Conservation (phyloP, 1,284 basidiomycete genomes). For the Thelephora terrestris region DNA sequence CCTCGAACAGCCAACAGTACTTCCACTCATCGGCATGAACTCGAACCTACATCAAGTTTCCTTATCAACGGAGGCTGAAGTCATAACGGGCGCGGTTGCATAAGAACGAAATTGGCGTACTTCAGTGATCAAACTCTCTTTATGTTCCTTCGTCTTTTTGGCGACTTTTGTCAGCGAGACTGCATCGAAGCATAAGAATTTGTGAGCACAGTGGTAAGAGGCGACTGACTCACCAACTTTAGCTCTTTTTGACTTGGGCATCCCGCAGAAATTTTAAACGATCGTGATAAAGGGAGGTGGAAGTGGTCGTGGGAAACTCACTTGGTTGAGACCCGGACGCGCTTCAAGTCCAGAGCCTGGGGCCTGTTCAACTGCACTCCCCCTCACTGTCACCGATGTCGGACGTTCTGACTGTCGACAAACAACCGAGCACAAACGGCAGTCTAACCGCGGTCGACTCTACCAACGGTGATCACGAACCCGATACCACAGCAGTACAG, state of each 20-base stretch:
- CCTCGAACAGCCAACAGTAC: slow-evolving; percentile 92
- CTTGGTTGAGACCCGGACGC: too few relatives aligned
- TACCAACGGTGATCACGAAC: too few relatives aligned
- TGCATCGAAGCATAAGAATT: slow-evolving; percentile 19
- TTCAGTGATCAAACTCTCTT: slow-evolving; percentile 75
- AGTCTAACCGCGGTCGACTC: too few relatives aligned
- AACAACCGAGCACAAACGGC: too few relatives aligned
- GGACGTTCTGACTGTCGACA: too few relatives aligned
- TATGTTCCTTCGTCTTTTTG: slow-evolving; percentile 79
- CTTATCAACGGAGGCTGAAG: too few relatives aligned
- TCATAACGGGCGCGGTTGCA: too few relatives aligned
- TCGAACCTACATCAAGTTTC: slow-evolving; percentile 48
- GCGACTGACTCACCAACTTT: slow-evolving; percentile 48
- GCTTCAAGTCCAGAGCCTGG: too few relatives aligned
- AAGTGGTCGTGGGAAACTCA: too few relatives aligned
- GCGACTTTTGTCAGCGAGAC: slow-evolving; percentile 72
- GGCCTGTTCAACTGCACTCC: too few relatives aligned
- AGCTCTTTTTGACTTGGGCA: slow-evolving; percentile 84
- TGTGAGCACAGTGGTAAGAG: not conserved
- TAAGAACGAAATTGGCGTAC: slow-evolving; percentile 33
- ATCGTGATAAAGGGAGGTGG: not conserved
- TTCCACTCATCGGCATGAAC: slow-evolving; percentile 77
- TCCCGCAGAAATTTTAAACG: slow-evolving; percentile 21
- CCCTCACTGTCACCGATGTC: too few relatives aligned
- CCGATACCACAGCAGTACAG: too few relatives aligned